Conservation (phyloP, 352 stramenopile species). For the Globisporangium cederbergense region DNA sequence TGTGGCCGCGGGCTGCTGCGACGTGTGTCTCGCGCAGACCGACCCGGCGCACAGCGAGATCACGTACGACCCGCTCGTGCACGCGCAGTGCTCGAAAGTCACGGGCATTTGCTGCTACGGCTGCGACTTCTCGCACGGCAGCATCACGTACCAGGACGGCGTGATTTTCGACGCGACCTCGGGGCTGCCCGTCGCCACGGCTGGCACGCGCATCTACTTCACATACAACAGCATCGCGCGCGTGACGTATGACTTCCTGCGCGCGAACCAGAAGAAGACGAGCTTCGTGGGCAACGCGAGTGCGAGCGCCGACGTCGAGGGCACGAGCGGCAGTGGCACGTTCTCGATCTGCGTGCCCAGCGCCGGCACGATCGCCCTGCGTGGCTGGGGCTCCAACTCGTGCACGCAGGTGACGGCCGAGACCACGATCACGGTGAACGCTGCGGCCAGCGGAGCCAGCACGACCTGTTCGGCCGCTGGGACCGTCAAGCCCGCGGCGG, state of each 20-base stretch:
- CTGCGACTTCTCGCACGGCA: conserved; percentile 38
- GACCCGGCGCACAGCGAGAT: conserved; percentile 27
- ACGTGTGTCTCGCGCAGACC: conserved; percentile 35
- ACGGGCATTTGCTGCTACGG: conserved; percentile 52
- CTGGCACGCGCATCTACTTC: conserved; percentile 47
- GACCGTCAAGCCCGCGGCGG: conserved; percentile 9
- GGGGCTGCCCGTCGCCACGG: conserved; percentile 24
- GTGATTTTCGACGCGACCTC: conserved; percentile 29
- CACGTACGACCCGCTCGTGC: conserved; percentile 46
- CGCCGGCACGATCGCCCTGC: conserved; percentile 54
- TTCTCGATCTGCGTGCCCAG: conserved; percentile 61
- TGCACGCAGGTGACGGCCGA: conserved; percentile 51
- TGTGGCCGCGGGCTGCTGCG: conserved; percentile 32
- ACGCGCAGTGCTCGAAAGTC: conserved; percentile 33
- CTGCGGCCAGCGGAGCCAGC: conserved; percentile 1
- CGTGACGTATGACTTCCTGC: conserved; percentile 66
- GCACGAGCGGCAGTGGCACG: conserved; percentile 20
- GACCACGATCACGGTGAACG: conserved; percentile 35
- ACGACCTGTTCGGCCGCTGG: background rate
- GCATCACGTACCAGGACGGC: conserved; percentile 29
- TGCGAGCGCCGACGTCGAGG: conserved; percentile 25
- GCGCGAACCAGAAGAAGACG: conserved; percentile 63
- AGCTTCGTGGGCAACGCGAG: conserved; percentile 32
- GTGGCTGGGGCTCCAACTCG: conserved; percentile 50
- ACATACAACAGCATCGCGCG: conserved; percentile 41